Evolutionary conservation across 1,139 yeast genomes (phyloP).

Genomic region (Eremothecium coryli): DNA sequence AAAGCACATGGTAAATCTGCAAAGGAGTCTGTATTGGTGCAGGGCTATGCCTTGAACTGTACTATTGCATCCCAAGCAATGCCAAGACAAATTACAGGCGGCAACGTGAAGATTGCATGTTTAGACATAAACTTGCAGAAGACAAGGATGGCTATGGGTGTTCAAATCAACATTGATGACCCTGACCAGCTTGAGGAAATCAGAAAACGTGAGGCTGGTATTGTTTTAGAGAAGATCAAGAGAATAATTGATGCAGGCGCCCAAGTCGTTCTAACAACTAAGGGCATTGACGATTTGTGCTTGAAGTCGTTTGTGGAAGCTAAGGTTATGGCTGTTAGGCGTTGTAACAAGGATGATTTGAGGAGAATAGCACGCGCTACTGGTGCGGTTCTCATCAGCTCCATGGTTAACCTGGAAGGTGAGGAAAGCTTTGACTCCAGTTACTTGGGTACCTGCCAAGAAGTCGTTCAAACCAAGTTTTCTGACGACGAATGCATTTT

Average conservation of each 20-base stretch:
- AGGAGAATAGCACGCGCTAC: conserved; percentile 97
- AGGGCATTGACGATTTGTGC: conserved; percentile 96
- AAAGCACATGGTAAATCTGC: conserved; percentile 97
- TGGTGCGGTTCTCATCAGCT: conserved; percentile 84
- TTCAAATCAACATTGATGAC: conserved; percentile 91
- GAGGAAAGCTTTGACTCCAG: conserved; percentile 91
- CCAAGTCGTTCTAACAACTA: conserved; percentile 90
- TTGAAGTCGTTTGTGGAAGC: conserved; percentile 92
- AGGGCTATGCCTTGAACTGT: conserved; percentile 95
- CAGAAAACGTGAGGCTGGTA: conserved; percentile 88
- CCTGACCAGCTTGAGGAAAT: conserved; percentile 96
- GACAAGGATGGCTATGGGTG: conserved; percentile 98
- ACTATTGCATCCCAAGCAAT: conserved; percentile 97
- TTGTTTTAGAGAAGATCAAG: conserved; percentile 76
- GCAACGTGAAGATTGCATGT: conserved; percentile 64
- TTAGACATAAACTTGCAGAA: conserved; percentile 92
- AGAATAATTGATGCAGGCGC: conserved; percentile 92
- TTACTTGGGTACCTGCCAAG: conserved; percentile 84
- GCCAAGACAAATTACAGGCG: conserved; percentile 64
- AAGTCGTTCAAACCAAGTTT: conserved; percentile 81
- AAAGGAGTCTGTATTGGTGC: conserved; percentile 71
- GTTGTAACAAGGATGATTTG: conserved; percentile 94
- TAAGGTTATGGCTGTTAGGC: conserved; percentile 94
- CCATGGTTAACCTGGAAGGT: conserved; percentile 91
- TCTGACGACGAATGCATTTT: conserved; percentile 97